These are phyloP conservation scores for Monilinia vaccinii-corymbosi DNA, from an alignment of 2,329 filamentous ascomycete genomes.

Conservation along the genomic window DNA sequence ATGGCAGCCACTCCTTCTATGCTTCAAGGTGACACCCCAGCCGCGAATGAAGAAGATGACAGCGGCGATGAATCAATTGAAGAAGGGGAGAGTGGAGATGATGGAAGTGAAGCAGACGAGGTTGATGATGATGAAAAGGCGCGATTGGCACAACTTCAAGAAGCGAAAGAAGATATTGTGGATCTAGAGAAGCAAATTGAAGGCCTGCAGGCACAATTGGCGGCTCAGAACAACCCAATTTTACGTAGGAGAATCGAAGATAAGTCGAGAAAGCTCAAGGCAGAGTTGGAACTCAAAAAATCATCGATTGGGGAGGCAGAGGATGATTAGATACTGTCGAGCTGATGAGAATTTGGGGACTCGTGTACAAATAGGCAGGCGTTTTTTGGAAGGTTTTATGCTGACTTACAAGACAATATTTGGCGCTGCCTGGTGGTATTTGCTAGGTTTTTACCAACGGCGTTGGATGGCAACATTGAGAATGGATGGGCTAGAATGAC, in stretches of 20 bases:
- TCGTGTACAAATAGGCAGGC: neutral
- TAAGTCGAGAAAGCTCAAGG: slow-evolving; percentile 40
- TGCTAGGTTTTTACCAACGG: neutral
- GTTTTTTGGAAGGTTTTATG: neutral
- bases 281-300: slow-evolving; percentile 46
- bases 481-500: neutral
- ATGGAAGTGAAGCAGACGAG: slow-evolving; percentile 33
- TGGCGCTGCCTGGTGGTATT: neutral
- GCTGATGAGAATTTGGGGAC: no score
- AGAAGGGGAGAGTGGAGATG: slow-evolving; percentile 37
- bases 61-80: slow-evolving; percentile 36
- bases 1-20: slow-evolving; percentile 21
- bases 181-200: slow-evolving; percentile 44
- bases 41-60: slow-evolving; percentile 24
- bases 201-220: slow-evolving; percentile 33
- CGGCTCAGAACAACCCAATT: slow-evolving; percentile 38
- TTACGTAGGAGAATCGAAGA: slow-evolving; percentile 40
- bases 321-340: slow-evolving; percentile 14
- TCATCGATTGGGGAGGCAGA: slow-evolving; percentile 31
- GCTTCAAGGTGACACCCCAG: slow-evolving; percentile 23
- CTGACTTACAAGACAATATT: neutral
- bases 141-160: slow-evolving; percentile 37
- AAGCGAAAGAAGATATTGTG: slow-evolving; percentile 43
- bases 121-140: slow-evolving; percentile 44
- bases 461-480: neutral